Percentiles rank a stretch among this genome's conserved stretches.
Conservation (phyloP, 805 yeast species). For the Komagataella pseudopastoris region DNA sequence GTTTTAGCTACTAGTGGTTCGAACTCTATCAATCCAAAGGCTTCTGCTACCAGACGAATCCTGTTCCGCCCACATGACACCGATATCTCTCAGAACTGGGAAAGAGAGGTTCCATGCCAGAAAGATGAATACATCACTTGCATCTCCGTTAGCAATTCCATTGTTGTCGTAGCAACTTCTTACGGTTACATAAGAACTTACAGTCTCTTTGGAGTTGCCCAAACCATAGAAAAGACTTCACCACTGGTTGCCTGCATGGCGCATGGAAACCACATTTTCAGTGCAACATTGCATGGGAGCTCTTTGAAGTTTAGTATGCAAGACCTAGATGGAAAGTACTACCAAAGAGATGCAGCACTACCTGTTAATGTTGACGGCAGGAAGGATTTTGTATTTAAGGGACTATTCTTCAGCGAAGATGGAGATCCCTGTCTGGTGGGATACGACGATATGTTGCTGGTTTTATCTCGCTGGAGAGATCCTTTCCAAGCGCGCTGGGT, state of each 20-base stretch:
- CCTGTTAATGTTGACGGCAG: constrained; percentile 20
- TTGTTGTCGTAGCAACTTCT: constrained; percentile 59
- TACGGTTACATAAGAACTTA: constrained; percentile 62
- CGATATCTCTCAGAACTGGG: constrained; percentile 58
- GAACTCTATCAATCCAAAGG: constrained; percentile 3
- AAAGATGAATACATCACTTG: constrained; percentile 47
- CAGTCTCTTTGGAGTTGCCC: constrained; percentile 62
- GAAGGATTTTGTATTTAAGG: constrained; percentile 27
- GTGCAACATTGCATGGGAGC: constrained; percentile 24
- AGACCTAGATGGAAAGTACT: constrained; percentile 21
- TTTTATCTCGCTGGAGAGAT: constrained; percentile 69
- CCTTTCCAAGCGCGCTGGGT: constrained; percentile 74
- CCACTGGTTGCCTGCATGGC: constrained; percentile 69
- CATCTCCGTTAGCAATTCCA: constrained; percentile 49
- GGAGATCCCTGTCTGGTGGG: constrained; percentile 90
- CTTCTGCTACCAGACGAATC: constrained; percentile 13
- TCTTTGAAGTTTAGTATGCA: constrained; percentile 19
- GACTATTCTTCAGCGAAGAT: constrained; percentile 72
- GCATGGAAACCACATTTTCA: constrained; percentile 39
- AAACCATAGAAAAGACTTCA: constrained; percentile 51
- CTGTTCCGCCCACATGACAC: constrained; percentile 56
- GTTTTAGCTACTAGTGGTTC: constrained; percentile 38
- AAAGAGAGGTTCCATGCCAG: constrained; percentile 36
- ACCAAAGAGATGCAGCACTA: constrained; percentile 29
- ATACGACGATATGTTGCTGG: constrained; percentile 55